Base-by-base conservation (phyloP, 2,329 filamentous ascomycete genomes). In the Paecilomyces dactylethromorphus region DNA sequence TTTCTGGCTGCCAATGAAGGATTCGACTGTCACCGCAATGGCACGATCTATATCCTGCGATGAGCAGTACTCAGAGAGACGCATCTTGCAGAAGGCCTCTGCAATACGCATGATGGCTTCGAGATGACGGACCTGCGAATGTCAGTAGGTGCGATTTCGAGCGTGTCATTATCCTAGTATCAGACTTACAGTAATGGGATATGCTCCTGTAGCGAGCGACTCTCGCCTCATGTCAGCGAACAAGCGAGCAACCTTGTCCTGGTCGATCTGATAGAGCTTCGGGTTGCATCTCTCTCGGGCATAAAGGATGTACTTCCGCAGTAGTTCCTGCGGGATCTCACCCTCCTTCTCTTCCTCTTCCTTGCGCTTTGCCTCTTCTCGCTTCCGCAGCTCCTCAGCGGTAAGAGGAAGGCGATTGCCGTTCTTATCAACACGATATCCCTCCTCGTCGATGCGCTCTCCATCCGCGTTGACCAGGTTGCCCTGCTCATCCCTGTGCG, bases 171-270 rank as follows among this genome's bases (percentile, higher is more conserved):
- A 60, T 63, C 51, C 54, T 18, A 26, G n/a, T 29, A 50, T 24
- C 15, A 22, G 32, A 82, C 90, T 79, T 83, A 97, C 94, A 26
- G 94, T 99, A 63, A 99, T 99, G 3, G 94, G 94, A 74, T 97
- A 99, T 22, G 93, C 94, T 22, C 94, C 94, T 24, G 94, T 99
- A 1, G 92, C 92, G 62, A 97, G 79, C 24, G 88, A 92, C 76
- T 99, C 94, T 65, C 92, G 83, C 66, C 94, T 83, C 93, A 99
- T 97, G 71, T 99, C 94, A 29, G 92, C 90, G 72, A 97, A 99
- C 8, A 99, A 81, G 55, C 93, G 84, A 1, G 94, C 90, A 32
- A 99, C 86, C 80, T 99, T 99, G 78, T 97, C 94, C 73, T 97
- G 91, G 66, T 99, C 94, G 76, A 99, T 96, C 72, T 97, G 91